Conservation (phyloP, 176 grass and related monocot genomes). For the Carex parvula region DNA sequence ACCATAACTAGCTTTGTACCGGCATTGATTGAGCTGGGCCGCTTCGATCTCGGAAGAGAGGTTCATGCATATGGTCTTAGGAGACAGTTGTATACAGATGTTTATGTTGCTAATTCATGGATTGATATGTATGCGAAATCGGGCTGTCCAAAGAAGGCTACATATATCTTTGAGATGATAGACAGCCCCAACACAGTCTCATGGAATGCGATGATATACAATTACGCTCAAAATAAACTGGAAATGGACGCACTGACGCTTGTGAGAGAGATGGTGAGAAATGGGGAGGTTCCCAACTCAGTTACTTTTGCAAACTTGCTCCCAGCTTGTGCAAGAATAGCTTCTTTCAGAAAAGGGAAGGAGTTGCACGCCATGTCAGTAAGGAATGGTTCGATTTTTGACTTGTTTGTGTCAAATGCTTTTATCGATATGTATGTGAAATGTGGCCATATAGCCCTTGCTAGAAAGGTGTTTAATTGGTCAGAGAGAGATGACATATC, state of each 20-base stretch:
- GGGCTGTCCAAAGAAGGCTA: constrained; percentile 47
- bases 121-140: constrained; percentile 92
- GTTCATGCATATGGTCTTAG: constrained; percentile 55
- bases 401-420: constrained; percentile 77
- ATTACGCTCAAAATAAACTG: constrained; percentile 58
- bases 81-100: constrained; percentile 43
- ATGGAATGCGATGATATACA: constrained; percentile 85
- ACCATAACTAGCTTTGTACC: constrained; percentile 70
- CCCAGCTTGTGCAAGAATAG: constrained; percentile 68
- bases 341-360: constrained; percentile 58
- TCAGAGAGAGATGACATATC: constrained; percentile 74
- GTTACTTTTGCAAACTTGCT: constrained; percentile 68
- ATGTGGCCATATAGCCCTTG: constrained; percentile 54
- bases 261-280: constrained; percentile 52
- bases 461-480: constrained; percentile 43
- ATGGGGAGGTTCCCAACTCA: constrained; percentile 53
- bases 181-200: constrained; percentile 47
- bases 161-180: constrained; percentile 52
- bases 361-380: constrained; percentile 76
- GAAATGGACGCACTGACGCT: constrained; percentile 48
- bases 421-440: constrained; percentile 90
- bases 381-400: constrained; percentile 38
- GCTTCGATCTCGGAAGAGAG: constrained; percentile 49
- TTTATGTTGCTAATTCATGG: constrained; percentile 71
- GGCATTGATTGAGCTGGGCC: constrained; percentile 64